Evolutionary conservation across 129 eudicot genomes (phyloP), one percentile per base, ranked within the genome.

Genomic region (Heracleum sosnowskyi): DNA sequence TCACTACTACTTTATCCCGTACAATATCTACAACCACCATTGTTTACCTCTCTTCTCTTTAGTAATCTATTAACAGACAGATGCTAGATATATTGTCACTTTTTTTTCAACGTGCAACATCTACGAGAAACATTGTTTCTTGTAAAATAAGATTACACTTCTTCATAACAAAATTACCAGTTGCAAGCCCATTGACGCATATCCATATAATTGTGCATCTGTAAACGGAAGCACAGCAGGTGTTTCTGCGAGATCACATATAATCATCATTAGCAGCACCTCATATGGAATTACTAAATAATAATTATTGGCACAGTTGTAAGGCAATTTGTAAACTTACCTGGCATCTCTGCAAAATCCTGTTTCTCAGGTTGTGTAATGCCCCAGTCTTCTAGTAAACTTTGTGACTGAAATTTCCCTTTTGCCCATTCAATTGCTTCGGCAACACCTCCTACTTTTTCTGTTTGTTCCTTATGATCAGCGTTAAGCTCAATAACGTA

Each of bases 341-440:
- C 89, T 78, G 79, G 72, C 29, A 73, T 79, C 74, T 63, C 79
- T 79, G 81, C 68, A 66, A 77, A 73, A 64, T 69, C 36, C 20
- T 81, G 60, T 44, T 77, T 82, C 60, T 66, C 76, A 41, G 63
- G 79, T 69, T 86, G 79, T 76, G 53, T 46, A 75, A 44, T 73
- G 44, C 53, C 71, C 79, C 80, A 74, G 6, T 39, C 80, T 57
- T 70, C 74, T 62, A 76, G 80, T 26, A 62, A 46, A 80, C 73
- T 72, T 18, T 46, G 83, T 5, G 83, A 73, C 44, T 84, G 86
- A 76, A 80, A 85, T 81, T 86, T 90, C 82, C 87, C 93, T 75
- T 93, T 93, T 13, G 97, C 98, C 98, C 98, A 93, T 13, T 96
- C 98, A 70, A 93, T 91, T 36, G 97, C 98, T 62, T 93, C 98